Evolutionary conservation across 441 rosid genomes (phyloP), one percentile per base, ranked within the genome.

Genomic region (Syzygium malaccense): DNA sequence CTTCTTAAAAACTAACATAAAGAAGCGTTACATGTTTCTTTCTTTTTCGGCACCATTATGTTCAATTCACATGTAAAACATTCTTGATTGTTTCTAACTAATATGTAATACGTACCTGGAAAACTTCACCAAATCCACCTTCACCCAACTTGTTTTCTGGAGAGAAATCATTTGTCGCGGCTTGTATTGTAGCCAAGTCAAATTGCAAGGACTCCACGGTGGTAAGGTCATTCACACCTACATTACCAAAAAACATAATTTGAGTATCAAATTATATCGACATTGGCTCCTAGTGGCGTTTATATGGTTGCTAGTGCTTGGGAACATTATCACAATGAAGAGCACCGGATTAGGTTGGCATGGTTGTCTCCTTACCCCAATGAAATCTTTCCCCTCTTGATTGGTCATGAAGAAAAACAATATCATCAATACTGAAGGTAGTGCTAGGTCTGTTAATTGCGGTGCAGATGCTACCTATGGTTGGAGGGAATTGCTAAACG

Each of bases 21-120:
- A 14, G 33, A 68, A 1, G 79, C 1, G 0, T 9, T 33, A 10
- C 2, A 10, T 68, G 4, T 10, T 68, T 32, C 2, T 17, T 32
- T 32, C 5, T 13, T 33, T 19, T 33, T 68, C 2, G 0, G 12
- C 26, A 33, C 25, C 48, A 68, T 68, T 68, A 68, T 32, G 25
- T 4, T 30, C 1, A 68, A 68, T 68, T 33, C 8, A 33, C 0
- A 68, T 4, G 28, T 19, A 68, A 68, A 33, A 45, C 25, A 68
- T 30, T 3, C 48, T 33, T 37, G 2, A 19, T 68, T 19, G 23
- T 68, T 68, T 33, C 48, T 32, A 33, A 37, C 79, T 68, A 10
- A 19, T 68, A 18, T 18, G 48, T 4, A 18, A 19, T 9, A 32
- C 2, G 2, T 33, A 18, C 79, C 14, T 19, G 7, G 14, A 68